Percentiles rank a stretch among this genome's conserved stretches.
Conservation (phyloP, 208 protist genomes). For the Trypanosoma congolense region DNA sequence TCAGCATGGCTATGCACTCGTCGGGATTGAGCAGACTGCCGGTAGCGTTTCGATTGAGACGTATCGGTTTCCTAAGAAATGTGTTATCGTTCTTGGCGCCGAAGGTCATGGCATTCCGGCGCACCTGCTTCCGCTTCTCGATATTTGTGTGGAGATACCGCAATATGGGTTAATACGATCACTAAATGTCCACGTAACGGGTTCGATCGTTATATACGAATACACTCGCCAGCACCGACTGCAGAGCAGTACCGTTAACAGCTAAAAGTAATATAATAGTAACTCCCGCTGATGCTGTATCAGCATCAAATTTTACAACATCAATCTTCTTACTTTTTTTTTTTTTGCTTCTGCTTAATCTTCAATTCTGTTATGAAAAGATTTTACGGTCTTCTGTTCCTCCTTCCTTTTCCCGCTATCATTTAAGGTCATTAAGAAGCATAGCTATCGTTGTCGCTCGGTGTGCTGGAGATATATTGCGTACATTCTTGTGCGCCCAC, state of each 20-base stretch:
- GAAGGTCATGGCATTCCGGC: constrained; percentile 89
- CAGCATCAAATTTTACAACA: too few species aligned
- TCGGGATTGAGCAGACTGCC: constrained; percentile 89
- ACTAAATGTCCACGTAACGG: constrained; percentile 91
- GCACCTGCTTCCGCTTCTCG: constrained; percentile 63
- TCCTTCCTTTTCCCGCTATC: too few species aligned
- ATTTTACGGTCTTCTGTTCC: too few species aligned
- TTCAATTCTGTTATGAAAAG: too few species aligned
- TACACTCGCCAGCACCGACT: constrained; percentile 88
- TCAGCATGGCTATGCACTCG: constrained; percentile 73
- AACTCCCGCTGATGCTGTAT: too few species aligned
- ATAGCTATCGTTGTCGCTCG: too few species aligned
- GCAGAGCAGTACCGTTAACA: constrained; percentile 3
- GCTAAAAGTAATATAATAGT: neutral
- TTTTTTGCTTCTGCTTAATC: too few species aligned
- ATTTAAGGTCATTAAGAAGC: too few species aligned
- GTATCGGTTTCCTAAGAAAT: constrained; percentile 64
- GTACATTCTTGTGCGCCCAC: neutral
- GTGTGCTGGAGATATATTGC: too few species aligned
- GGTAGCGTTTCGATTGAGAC: constrained; percentile 65
- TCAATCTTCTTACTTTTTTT: too few species aligned
- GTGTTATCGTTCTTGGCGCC: constrained; percentile 75
- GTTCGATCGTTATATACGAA: constrained; percentile 87
- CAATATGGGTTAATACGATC: constrained; percentile 90
- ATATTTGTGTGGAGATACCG: constrained; percentile 89